Base-by-base conservation (phyloP, 768 basidiomycete genomes). In the Boletus fagicola region DNA sequence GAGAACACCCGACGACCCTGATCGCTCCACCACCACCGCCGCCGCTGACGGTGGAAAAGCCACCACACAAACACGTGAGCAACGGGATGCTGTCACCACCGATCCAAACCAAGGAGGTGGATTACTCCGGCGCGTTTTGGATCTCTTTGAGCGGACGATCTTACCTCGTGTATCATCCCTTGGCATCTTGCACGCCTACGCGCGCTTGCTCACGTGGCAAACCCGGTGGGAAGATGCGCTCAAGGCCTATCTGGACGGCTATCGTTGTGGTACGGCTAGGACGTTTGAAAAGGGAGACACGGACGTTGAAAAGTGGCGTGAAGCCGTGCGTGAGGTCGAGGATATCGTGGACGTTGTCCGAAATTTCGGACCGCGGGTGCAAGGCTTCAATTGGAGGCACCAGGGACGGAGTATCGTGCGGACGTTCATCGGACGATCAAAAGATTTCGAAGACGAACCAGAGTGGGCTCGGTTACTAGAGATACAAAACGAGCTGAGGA, bases 361-460 rank as follows among this genome's bases (percentile, higher is more conserved):
- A 60, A 93, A 92, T 71, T 84, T 94, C 62, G 94, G 96, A 2
- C 87, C 91, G 49, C 78, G 81, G 53, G 82, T 81, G 39, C 79
- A 71, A 52, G 74, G 77, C 54, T 72, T 68, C 56, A 88, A 86
- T 60, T 98, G 97, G 97, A 83, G 79, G 71, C 81, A 90, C 65
- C 92, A 96, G 73, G 92, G 86, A 44, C 81, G 88, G 53, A 94
- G 92, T 59, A 78, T 98, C 55, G 81, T 98, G 57, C 79, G 95
- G 74, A 89, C 87, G 51, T 98, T 98, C 73, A 81, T 92, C 74
- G 95, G 90, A 8, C 78, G 91, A 58, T 92, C 91, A 57, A 86
- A 78, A 72, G 91, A 86, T 56, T 98, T 94, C 62, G 90, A 88
- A 71, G 94, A 94, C 51, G 91, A 97, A 70, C 81, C 85, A 5